Base-by-base conservation (phyloP, 1,284 basidiomycete genomes). In the Ceraceosorus guamensis region DNA sequence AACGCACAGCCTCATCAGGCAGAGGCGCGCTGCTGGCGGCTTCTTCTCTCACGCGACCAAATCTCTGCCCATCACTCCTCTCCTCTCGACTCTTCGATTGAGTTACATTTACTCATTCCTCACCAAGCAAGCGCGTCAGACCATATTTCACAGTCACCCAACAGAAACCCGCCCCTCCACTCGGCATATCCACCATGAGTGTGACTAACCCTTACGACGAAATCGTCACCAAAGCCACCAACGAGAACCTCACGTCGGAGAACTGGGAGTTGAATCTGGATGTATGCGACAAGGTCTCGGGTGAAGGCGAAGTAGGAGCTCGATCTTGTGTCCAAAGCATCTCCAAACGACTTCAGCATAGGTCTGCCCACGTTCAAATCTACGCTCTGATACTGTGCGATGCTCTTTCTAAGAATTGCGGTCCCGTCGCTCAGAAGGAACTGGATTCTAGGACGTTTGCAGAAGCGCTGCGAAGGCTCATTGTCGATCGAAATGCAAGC, bases 191-290 rank as follows among this genome's bases (percentile, higher is more conserved):
- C 24, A 24, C 24, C 24, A 24, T 76, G 52, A 62, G 67, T 33
- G 74, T 79, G 24, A 65, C 78, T 10, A 95, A 89, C 72, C 84
- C 90, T 10, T 97, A 93, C 79, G 92, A 97, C 73, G 92, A 96
- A 52, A 84, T 92, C 16, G 88, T 97, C 76, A 89, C 78, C 69
- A 91, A 93, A 79, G 89, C 92, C 32, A 96, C 92, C 14, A 89
- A 92, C 76, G 92, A 96, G 82, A 91, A 90, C 77, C 81, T 92
- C 55, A 92, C 91, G 1, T 82, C 83, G 57, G 93, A 96, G 79
- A 89, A 96, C 77, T 98, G 93, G 93, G 91, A 92, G 77, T 80
- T 91, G 58, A 91, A 95, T 62, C 78, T 97, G 52, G 90, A 89
- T 70, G 79, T 98, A n/a, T 96, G 91, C 74, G 95, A 98, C 79